These are phyloP conservation scores for Persicaria maculosa DNA, from an alignment of 148 eudicot species.

Conservation along the genomic window DNA sequence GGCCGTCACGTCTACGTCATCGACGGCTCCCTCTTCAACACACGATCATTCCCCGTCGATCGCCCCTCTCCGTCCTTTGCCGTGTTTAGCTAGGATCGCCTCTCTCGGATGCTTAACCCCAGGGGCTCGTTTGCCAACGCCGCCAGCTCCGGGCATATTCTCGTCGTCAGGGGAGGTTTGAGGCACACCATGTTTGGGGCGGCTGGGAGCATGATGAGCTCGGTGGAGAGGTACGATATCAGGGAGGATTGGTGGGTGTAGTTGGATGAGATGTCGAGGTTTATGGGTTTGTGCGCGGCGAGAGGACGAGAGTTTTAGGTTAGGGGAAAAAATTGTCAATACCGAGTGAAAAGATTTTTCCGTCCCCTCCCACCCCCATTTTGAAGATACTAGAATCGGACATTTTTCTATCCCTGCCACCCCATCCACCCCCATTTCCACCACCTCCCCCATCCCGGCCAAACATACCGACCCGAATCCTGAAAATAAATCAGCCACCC, in stretches of 20 bases:
- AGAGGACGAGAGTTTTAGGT: slow-evolving; percentile 65
- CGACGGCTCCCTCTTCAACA: slow-evolving; percentile 82
- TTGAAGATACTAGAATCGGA: too few relatives aligned
- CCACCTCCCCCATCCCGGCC: too few relatives aligned
- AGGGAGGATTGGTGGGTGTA: slow-evolving; percentile 66
- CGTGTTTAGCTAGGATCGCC: slow-evolving; percentile 31
- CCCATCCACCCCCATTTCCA: too few relatives aligned
- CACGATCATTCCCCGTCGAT: slow-evolving; percentile 72
- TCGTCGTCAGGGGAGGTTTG: slow-evolving; percentile 92
- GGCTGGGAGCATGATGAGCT: slow-evolving; percentile 72
- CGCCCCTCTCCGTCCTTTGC: slow-evolving; percentile 49
- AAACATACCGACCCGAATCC: too few relatives aligned
- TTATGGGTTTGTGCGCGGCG: slow-evolving; percentile 50
- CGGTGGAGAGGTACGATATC: slow-evolving; percentile 72
- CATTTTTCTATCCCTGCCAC: too few relatives aligned
- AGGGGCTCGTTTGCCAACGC: slow-evolving; percentile 86
- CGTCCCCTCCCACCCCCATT: too few relatives aligned
- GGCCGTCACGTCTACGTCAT: slow-evolving; percentile 47
- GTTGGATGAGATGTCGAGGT: slow-evolving; percentile 56
- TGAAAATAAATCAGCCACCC: too few relatives aligned
- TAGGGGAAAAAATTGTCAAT: too few relatives aligned
- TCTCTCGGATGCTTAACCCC: slow-evolving; percentile 64
- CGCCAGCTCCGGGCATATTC: slow-evolving; percentile 31
- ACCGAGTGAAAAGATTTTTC: too few relatives aligned
- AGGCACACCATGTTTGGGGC: slow-evolving; percentile 79